Evolutionary conservation across 768 basidiomycete genomes (phyloP).

Genomic region (Boletus barrowsii): DNA sequence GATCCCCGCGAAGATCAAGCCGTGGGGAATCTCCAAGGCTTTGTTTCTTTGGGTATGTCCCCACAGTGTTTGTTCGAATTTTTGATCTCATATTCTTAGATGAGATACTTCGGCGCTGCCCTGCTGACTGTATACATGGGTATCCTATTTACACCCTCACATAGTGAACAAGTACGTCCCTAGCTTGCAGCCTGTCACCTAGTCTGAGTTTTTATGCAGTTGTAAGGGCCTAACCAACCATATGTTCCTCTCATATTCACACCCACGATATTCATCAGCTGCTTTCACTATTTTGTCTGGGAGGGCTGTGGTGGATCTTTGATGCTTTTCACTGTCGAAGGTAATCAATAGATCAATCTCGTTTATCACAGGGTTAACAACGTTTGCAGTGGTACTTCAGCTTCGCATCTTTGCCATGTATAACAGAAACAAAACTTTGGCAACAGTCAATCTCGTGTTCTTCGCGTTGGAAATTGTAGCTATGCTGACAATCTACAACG

Average conservation of each 20-base stretch:
- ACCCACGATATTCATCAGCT: not conserved
- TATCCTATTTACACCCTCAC: not conserved
- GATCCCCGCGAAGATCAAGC: not conserved
- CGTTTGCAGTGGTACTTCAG: not conserved
- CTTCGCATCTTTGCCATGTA: slow-evolving; percentile 1
- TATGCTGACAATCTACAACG: not conserved
- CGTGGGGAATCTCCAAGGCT: not conserved
- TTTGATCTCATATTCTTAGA: not conserved
- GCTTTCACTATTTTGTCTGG: not conserved
- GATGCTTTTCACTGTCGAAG: slow-evolving; percentile 1
- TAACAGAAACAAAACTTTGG: not conserved
- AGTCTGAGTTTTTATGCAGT: not conserved
- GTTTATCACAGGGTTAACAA: not conserved
- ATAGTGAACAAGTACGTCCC: not conserved
- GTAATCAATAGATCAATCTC: not conserved
- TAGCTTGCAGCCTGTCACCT: not conserved
- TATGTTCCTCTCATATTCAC: not conserved
- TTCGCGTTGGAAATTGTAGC: not conserved
- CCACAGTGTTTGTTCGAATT: not conserved
- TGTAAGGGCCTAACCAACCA: not conserved
- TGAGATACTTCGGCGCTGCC: not conserved
- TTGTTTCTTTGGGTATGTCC: not conserved
- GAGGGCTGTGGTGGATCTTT: not conserved
- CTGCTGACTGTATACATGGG: not conserved
- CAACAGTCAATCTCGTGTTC: not conserved